These are phyloP conservation scores for Knufia petricola DNA, from an alignment of 2,329 filamentous ascomycete genomes.

Conservation along the genomic window DNA sequence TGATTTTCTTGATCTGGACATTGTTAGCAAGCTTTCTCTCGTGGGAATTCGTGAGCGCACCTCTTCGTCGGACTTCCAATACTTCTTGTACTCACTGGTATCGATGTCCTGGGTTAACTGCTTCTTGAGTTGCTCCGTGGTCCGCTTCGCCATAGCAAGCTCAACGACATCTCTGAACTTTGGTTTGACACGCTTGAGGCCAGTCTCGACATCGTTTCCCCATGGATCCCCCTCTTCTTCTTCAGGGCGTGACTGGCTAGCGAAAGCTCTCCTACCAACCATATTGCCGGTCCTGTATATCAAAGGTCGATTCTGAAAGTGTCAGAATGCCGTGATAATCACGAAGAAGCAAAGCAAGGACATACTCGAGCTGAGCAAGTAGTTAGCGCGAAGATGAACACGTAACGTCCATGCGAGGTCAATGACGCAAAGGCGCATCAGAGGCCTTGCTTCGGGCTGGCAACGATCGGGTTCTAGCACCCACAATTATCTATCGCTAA, in stretches of 20 bases:
- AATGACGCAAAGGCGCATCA: no score
- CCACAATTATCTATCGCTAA: not conserved
- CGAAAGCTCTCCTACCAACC: conserved; percentile 11
- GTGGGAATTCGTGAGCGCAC: conserved; percentile 22
- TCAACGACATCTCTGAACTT: conserved; percentile 41
- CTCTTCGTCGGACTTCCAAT: conserved; percentile 43
- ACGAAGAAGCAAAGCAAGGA: no score
- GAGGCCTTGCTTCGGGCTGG: not conserved
- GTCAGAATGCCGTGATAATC: no score
- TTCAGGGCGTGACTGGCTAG: not conserved
- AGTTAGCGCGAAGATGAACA: no score
- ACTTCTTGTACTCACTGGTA: conserved; percentile 39
- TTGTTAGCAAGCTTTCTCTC: conserved; percentile 1
- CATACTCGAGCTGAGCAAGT: not conserved
- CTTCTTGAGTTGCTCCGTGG: conserved; percentile 40
- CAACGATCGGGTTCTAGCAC: not conserved
- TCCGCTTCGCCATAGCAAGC: conserved; percentile 37
- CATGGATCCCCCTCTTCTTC: conserved; percentile 6
- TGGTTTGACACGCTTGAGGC: conserved; percentile 13
- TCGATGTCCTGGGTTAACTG: conserved; percentile 40
- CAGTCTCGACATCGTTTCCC: conserved; percentile 22
- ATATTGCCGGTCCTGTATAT: conserved; percentile 1
- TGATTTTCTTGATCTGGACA: conserved; percentile 35
- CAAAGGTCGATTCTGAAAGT: not conserved
- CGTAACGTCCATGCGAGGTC: no score